These are phyloP conservation scores for Phytophthora litchii DNA, from an alignment of 352 stramenopile species.

Conservation along the genomic window DNA sequence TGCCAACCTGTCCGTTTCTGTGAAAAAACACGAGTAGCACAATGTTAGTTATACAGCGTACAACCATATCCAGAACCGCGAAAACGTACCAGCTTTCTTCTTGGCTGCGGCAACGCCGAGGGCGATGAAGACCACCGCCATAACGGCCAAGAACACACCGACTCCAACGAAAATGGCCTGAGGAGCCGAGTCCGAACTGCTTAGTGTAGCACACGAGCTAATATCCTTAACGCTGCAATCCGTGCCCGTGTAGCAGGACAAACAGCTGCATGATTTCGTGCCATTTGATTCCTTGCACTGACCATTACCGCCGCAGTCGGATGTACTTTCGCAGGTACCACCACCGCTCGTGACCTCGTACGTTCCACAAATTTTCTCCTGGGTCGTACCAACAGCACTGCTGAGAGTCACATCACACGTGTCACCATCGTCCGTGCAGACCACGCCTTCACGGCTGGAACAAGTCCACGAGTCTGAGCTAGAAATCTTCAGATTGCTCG, in stretches of 20 bases:
- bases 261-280: constrained; percentile 70
- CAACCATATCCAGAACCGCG: not conserved
- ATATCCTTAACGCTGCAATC: constrained; percentile 84
- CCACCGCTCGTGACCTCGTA: constrained; percentile 71
- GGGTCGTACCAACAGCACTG: constrained; percentile 58
- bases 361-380: constrained; percentile 79
- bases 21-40: constrained; percentile 15
- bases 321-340: constrained; percentile 63
- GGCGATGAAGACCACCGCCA: constrained; percentile 76
- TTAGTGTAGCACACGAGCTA: constrained; percentile 63
- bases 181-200: constrained; percentile 61
- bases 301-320: constrained; percentile 75
- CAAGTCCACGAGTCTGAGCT: constrained; percentile 73
- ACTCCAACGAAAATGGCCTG: constrained; percentile 79
- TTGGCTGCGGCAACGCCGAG: constrained; percentile 73
- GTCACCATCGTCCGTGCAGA: constrained; percentile 66
- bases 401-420: constrained; percentile 73
- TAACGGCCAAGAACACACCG: constrained; percentile 72
- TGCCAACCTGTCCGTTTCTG: constrained; percentile 71
- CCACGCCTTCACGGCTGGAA: constrained; percentile 70
- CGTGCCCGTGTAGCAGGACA: constrained; percentile 79
- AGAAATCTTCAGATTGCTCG: constrained; percentile 55
- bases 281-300: constrained; percentile 73
- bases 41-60: constrained; percentile 6
- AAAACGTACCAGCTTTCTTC: constrained; percentile 68